Evolutionary conservation across 768 basidiomycete species (phyloP).

Genomic region (Leccinum aurantiacum): DNA sequence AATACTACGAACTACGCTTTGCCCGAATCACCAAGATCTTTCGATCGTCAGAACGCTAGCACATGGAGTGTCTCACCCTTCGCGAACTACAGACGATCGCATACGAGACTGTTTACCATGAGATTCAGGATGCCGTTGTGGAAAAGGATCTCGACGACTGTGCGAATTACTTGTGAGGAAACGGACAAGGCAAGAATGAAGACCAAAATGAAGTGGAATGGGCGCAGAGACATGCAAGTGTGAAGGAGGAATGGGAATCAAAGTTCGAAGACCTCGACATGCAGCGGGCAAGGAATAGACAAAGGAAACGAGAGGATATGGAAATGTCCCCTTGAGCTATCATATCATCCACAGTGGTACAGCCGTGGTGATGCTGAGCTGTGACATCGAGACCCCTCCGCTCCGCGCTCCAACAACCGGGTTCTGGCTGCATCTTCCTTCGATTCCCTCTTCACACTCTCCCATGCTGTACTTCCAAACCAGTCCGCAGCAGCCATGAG

Average conservation of each 20-base stretch:
- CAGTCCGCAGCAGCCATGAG: conserved; percentile 76
- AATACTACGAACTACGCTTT: conserved; percentile 86
- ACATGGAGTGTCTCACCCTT: conserved; percentile 54
- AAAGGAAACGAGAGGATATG: conserved; percentile 18
- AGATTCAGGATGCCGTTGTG: conserved; percentile 32
- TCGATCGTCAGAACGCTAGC: conserved; percentile 60
- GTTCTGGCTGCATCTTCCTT: conserved; percentile 69
- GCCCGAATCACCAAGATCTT: conserved; percentile 74
- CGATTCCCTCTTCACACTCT: conserved; percentile 75
- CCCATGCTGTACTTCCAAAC: conserved; percentile 75
- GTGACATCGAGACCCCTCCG: conserved; percentile 40
- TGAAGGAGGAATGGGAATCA: conserved; percentile 44
- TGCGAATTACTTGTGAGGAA: conserved; percentile 40
- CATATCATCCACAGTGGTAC: too few species aligned
- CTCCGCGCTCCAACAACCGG: conserved; percentile 37
- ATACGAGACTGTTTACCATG: conserved; percentile 51
- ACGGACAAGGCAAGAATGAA: conserved; percentile 34
- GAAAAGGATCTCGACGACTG: conserved; percentile 54
- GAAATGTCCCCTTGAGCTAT: conserved; percentile 27
- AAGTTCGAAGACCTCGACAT: conserved; percentile 35
- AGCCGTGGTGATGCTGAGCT: neutral
- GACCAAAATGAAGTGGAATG: conserved; percentile 27
- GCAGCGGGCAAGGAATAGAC: conserved; percentile 23
- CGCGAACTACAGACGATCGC: conserved; percentile 56
- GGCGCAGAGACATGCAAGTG: conserved; percentile 38